Conservation (phyloP, 495 filamentous ascomycete species). For the Aspergillus kassunensis region DNA sequence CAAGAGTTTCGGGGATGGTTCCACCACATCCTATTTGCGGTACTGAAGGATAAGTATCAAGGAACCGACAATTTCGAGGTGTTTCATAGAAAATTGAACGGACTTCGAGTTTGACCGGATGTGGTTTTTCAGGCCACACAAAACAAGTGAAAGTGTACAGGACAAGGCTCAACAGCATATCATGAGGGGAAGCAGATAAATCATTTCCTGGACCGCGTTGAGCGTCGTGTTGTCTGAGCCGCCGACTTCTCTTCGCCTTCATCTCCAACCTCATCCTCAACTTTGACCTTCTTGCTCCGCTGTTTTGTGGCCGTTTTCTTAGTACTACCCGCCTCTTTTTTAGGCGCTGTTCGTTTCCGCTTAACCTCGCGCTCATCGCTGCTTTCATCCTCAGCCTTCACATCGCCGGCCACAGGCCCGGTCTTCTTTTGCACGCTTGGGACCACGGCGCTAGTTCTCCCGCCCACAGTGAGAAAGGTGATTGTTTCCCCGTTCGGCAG, state of each 20-base stretch:
- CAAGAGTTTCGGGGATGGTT: slow-evolving; percentile 48
- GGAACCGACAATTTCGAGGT: slow-evolving; percentile 45
- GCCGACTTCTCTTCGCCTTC: slow-evolving; percentile 12
- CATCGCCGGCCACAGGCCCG: slow-evolving; percentile 40
- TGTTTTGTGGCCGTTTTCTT: slow-evolving; percentile 22
- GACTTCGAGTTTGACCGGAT: slow-evolving; percentile 11
- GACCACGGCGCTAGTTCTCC: slow-evolving; percentile 82
- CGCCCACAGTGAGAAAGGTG: slow-evolving; percentile 78
- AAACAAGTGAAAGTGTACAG: not conserved
- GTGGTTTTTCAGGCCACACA: too few species aligned
- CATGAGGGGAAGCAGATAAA: not conserved
- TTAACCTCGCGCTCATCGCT: slow-evolving; percentile 25
- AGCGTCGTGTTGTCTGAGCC: slow-evolving; percentile 31
- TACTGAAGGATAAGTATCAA: slow-evolving; percentile 22
- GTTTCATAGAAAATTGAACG: slow-evolving; percentile 46
- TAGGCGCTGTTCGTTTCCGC: slow-evolving; percentile 32
- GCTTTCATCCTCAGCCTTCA: slow-evolving; percentile 24
- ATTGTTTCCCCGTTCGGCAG: slow-evolving; percentile 84
- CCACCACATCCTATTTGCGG: slow-evolving; percentile 31
- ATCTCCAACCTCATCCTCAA: slow-evolving; percentile 13
- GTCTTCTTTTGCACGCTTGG: slow-evolving; percentile 84
- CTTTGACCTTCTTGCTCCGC: slow-evolving; percentile 28
- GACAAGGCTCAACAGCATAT: not conserved
- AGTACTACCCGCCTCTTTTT: slow-evolving; percentile 27
- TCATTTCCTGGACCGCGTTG: slow-evolving; percentile 32